These are phyloP conservation scores for Quercus phellos DNA, from an alignment of 331 rosid species.

Conservation along the genomic window DNA sequence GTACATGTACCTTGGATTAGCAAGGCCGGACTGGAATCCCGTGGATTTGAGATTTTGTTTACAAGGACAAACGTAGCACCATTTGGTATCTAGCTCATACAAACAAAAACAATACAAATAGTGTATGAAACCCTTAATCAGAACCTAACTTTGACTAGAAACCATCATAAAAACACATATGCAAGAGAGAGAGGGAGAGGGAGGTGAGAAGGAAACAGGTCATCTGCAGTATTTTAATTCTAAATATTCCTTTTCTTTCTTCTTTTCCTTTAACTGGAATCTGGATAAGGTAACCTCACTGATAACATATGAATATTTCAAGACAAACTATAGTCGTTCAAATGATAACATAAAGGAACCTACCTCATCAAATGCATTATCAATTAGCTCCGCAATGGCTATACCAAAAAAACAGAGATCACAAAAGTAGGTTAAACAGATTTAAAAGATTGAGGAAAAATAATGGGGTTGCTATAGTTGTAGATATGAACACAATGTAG, in stretches of 20 bases:
- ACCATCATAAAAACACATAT: neutral
- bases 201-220: too few species aligned
- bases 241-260: neutral
- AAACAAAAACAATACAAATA: neutral
- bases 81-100: conserved; percentile 29
- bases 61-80: conserved; percentile 48
- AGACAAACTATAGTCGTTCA: too few species aligned
- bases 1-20: conserved; percentile 37
- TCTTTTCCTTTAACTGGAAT: neutral
- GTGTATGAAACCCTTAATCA: neutral
- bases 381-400: neutral
- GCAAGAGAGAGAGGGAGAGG: too few species aligned
- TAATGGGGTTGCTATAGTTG: neutral
- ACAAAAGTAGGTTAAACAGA: too few species aligned
- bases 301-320: too few species aligned
- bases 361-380: neutral
- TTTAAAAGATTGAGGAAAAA: neutral
- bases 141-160: too few species aligned
- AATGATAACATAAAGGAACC: neutral
- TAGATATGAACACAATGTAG: neutral
- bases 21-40: conserved; percentile 44
- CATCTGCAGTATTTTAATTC: too few species aligned
- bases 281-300: neutral
- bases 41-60: conserved; percentile 42
- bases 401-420: neutral